Evolutionary conservation across 495 filamentous ascomycete genomes (phyloP), one percentile per base, ranked within the genome.

Genomic region (Glarea lozoyensis): DNA sequence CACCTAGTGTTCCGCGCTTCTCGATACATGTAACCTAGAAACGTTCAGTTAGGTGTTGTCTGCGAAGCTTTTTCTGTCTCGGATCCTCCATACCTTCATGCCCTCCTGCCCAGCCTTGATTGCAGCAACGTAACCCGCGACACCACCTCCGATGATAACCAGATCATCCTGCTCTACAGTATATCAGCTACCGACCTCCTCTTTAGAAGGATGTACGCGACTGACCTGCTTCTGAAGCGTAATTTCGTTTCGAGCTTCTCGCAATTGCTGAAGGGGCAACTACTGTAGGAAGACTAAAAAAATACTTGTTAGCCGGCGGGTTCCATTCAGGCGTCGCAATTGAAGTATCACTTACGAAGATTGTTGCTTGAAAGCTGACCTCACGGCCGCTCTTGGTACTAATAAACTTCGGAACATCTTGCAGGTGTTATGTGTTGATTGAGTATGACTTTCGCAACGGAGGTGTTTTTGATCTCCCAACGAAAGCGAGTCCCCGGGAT

Each of bases 41-140:
- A 22, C 29, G 34, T 24, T 32, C 40, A n/a, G n/a, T 64, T 30
- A 59, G 50, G 37, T 11, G 10, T 1, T 21, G 34, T n/a, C 1
- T 19, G 15, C 16, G 1, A 23, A 19, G 16, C 4, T 19, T 44
- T 12, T 39, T 42, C 9, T 45, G 41, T 38, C 45, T 36, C 23
- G 16, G 16, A 23, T 7, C 15, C 27, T 36, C 43, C 69, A 50
- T 65, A 93, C 90, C 82, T 97, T 98, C 61, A 98, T 70, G 56
- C 92, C 93, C 63, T 92, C 88, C 63, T 98, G 92, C 38, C 88
- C 92, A 55, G 93, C 92, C 72, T 96, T 97, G 76, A 98, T 98
- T 49, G 92, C 92, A 48, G 92, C 89, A 57, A 97, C 93, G 74
- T 98, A 98, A 63, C 92, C 92, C 55, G 88, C 92, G 53, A 96